Evolutionary conservation across 2,329 filamentous ascomycete genomes (phyloP), one percentile per base, ranked within the genome.

Genomic region (Botrytis porri): DNA sequence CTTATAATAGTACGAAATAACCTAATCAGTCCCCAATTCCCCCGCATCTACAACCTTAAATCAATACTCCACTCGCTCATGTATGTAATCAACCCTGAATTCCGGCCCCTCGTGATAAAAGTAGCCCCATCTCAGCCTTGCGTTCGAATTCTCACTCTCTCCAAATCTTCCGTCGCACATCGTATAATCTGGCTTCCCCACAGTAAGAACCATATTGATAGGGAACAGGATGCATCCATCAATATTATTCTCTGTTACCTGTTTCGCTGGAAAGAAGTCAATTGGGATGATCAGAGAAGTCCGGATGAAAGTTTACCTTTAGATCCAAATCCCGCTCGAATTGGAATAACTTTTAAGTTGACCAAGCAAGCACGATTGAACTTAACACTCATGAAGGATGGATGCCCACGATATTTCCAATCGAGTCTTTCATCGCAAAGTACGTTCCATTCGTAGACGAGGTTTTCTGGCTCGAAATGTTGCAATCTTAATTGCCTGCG

Each of bases 361-460:
- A 61, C 63, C 32, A 74, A 73, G 57, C 67, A 75, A 32, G 43
- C 63, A 61, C 64, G 60, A 73, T 75, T 75, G 45, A 75, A 75
- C 16, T 37, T 57, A 20, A 59, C 63, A 64, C 51, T 75, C 8
- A 48, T 39, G 37, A 75, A 76, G 16, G 66, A 76, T 25, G 67
- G 72, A 4, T 22, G 25, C 6, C 48, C 51, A 35, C 72, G 35
- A 61, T 41, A 48, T 35, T 73, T 37, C 75, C 61, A 76, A 32
- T 43, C 57, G 22, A 72, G 18, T 45, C 54, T 73, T 54, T 76
- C 72, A 54, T 76, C 67, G 25, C 70, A 75, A 29, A 76, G 66
- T 51, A 71, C 57, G 57, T 76, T 76, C 73, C 61, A 76, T 59
- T 76, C 41, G 41, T 75, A 76, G 29, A 72, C 51, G 18, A 76